Evolutionary conservation across 2,329 filamentous ascomycete genomes (phyloP), one percentile per base, ranked within the genome.

Genomic region (Claviceps cyperi): DNA sequence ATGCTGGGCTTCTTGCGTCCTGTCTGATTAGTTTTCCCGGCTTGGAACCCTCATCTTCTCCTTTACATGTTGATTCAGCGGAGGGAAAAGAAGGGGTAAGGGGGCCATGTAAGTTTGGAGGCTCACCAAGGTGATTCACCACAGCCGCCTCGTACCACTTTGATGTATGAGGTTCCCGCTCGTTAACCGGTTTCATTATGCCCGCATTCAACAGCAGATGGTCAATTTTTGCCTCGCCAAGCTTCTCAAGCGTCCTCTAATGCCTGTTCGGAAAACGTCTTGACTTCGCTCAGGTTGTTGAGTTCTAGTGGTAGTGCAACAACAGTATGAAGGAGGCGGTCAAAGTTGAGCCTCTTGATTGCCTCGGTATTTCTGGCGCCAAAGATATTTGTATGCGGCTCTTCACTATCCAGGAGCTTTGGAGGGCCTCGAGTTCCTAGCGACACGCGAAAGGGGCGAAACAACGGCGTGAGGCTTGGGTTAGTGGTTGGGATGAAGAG

Each of bases 81-180:
- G 24, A 19, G 24, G 24, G 24, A 19, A n/a, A n/a, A 28, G 2
- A 3, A 28, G 9, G 24, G 24, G 24, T 2, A 8, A 28, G 9
- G 9, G 24, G 8, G 8, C 24, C 7, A 28, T 28, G 8, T 2
- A 24, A 24, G 24, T 24, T 24, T 24, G 24, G 7, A 28, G 38
- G 21, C 68, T 56, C 48, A 76, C 74, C 70, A 9, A 77, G 63
- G 50, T 76, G 73, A 52, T 78, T 78, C 17, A 78, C 73, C n/a
- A 77, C 59, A 32, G 71, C 67, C 0, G 65, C 40, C 58, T 77
- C 71, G 56, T 69, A 72, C 74, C 74, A 77, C 56, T 69, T 69
- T 1, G 68, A 71, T 2, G 69, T 70, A 48, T 66, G 54, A 0
- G 67, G 64, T 0, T 66, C 65, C 8, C 64, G 62, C 13, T 62